These are phyloP conservation scores for Solanum raphanifolium DNA, from an alignment of 257 asterid species.

Conservation along the genomic window DNA sequence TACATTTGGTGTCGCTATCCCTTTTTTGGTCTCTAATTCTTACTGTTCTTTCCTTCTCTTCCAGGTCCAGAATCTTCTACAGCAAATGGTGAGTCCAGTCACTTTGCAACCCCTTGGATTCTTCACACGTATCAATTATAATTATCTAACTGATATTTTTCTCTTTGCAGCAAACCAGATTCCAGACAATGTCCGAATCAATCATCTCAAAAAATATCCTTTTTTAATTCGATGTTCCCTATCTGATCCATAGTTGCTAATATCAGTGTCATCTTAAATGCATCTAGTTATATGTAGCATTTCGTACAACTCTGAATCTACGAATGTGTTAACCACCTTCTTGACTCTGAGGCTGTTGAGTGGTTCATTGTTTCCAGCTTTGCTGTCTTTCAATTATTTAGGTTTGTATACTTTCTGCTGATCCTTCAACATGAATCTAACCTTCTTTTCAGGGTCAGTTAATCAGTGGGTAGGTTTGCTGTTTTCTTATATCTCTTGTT, in stretches of 20 bases:
- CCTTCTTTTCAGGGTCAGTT: neutral
- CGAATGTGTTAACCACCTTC: neutral
- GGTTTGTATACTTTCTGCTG: neutral
- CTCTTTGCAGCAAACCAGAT: constrained; percentile 76
- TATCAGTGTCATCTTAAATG: neutral
- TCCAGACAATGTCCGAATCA: constrained; percentile 88
- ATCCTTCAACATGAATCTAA: neutral
- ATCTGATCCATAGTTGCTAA: neutral
- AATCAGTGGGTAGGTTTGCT: neutral
- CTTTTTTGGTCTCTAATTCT: neutral
- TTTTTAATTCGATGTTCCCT: neutral
- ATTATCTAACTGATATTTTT: neutral
- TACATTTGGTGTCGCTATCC: neutral
- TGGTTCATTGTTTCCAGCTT: neutral
- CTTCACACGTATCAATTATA: neutral
- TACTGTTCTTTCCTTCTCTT: neutral
- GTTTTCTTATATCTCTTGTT: neutral
- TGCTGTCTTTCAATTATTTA: neutral
- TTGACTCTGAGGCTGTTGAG: neutral
- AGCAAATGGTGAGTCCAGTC: constrained; percentile 60
- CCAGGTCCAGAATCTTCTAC: constrained; percentile 85
- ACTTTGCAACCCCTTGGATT: neutral
- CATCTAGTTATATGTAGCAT: neutral
- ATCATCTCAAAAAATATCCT: constrained; percentile 86
- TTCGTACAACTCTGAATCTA: neutral